phyloP scores from a whole-genome alignment of 768 basidiomycete species.

The Psilocybe azurescens region DNA sequence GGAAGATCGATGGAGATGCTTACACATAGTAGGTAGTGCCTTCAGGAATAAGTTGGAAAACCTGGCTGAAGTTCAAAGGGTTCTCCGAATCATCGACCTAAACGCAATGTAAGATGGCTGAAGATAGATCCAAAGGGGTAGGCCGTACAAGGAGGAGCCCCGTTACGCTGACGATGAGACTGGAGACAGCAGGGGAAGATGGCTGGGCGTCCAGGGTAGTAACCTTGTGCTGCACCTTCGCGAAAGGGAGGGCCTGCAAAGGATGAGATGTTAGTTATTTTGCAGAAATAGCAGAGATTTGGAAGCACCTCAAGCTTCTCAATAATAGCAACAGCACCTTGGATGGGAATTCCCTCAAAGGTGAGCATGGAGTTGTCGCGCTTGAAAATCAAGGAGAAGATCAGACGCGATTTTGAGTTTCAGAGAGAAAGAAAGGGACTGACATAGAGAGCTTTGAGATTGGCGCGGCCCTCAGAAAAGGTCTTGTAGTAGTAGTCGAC shows the following conservation, averaged over 20 bases:
- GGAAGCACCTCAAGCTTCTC: constrained; percentile 73
- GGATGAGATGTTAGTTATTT: not conserved
- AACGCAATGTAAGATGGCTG: constrained; percentile 5
- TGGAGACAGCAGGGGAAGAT: constrained; percentile 59
- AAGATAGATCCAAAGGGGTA: not conserved
- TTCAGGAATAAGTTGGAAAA: constrained; percentile 90
- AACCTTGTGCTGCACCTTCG: constrained; percentile 79
- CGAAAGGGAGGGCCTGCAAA: constrained; percentile 77
- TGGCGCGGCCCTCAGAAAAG: constrained; percentile 69
- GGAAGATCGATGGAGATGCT: constrained; percentile 31
- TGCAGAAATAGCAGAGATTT: not conserved
- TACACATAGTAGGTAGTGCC: constrained; percentile 84
- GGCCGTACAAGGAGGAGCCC: constrained; percentile 69
- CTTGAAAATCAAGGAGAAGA: constrained; percentile 48
- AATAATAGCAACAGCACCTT: constrained; percentile 59
- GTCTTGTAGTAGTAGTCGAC: constrained; percentile 81
- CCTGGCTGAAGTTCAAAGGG: constrained; percentile 90
- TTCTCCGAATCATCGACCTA: constrained; percentile 84
- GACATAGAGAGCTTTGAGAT: constrained; percentile 78
- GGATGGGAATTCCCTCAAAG: constrained; percentile 69
- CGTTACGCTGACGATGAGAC: constrained; percentile 85
- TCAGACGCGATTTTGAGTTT: constrained; percentile 22
- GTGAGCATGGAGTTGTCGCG: constrained; percentile 83
- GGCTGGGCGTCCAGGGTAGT: constrained; percentile 90
- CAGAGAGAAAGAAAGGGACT: constrained; percentile 34